Conservation (phyloP, 2,329 filamentous ascomycete species). For the Escovopsis sp. region DNA sequence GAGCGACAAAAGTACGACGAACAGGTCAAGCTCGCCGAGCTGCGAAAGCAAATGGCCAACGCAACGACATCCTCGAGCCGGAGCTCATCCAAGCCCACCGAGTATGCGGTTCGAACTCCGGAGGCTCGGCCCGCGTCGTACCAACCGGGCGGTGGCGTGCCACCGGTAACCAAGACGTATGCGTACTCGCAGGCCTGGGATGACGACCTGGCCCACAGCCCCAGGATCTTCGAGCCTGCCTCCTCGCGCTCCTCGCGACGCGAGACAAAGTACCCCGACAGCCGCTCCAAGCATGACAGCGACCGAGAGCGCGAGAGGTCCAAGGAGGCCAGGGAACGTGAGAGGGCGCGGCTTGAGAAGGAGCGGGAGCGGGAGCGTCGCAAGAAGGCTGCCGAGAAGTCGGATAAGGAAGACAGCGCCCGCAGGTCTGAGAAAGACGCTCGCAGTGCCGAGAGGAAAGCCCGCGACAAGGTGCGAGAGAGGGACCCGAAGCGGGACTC, state of each 20-base stretch:
- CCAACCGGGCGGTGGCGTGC: conserved; percentile 18
- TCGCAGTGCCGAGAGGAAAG: conserved; percentile 21
- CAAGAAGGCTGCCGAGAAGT: conserved; percentile 5
- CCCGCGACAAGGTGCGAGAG: conserved; percentile 20
- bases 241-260: conserved; percentile 25
- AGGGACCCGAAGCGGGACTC: conserved; percentile 24
- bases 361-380: conserved; percentile 12
- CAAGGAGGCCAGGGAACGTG: conserved; percentile 20
- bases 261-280: conserved; percentile 32
- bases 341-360: conserved; percentile 13
- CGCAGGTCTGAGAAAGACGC: conserved; percentile 18
- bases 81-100: conserved; percentile 19
- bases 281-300: conserved; percentile 28
- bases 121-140: conserved; percentile 32
- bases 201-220: conserved; percentile 25
- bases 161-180: conserved; percentile 21
- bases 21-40: conserved; percentile 49
- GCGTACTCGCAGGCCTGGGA: conserved; percentile 29
- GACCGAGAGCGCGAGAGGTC: conserved; percentile 25
- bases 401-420: conserved; percentile 11
- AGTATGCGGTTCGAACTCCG: conserved; percentile 35
- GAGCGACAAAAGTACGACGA: conserved; percentile 67
- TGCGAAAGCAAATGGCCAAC: conserved; percentile 40
- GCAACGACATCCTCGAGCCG: conserved; percentile 30
- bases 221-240: conserved; percentile 28